Evolutionary conservation across 2,329 filamentous ascomycete species (phyloP).

Genomic region (Elsinoe batatas): DNA sequence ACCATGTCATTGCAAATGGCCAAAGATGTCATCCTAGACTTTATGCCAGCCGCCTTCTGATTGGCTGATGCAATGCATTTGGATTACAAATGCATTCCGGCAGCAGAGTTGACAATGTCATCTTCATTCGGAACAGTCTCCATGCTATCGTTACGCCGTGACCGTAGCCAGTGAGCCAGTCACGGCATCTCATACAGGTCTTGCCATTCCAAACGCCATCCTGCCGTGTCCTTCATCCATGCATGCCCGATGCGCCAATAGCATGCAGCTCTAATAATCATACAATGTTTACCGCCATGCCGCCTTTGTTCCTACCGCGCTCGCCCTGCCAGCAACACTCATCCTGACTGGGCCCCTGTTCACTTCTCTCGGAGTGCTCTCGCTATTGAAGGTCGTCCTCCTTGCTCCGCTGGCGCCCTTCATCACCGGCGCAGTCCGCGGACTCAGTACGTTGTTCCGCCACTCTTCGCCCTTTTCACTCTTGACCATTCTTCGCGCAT

Average conservation of each 20-base stretch:
- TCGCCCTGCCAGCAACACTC: slow-evolving; percentile 15
- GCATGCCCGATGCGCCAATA: not conserved
- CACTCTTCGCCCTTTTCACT: slow-evolving; percentile 47
- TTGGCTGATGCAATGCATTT: not conserved
- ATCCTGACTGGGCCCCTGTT: slow-evolving; percentile 11
- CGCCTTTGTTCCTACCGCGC: slow-evolving; percentile 13
- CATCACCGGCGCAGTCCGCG: slow-evolving; percentile 47
- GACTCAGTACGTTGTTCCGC: slow-evolving; percentile 47
- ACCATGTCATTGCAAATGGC: not conserved
- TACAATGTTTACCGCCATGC: slow-evolving; percentile 16
- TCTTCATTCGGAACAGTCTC: not conserved
- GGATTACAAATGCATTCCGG: not conserved
- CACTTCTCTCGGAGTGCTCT: slow-evolving; percentile 14
- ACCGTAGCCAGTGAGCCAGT: slow-evolving; percentile 2
- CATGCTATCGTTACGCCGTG: slow-evolving; percentile 1
- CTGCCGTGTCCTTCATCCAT: not conserved
- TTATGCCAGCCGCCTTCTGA: not conserved
- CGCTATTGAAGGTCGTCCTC: slow-evolving; percentile 20
- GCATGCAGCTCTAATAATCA: slow-evolving; percentile 7
- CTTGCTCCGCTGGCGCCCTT: slow-evolving; percentile 40
- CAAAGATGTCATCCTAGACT: not conserved
- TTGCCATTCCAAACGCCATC: not conserved
- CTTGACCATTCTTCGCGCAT: slow-evolving; percentile 57
- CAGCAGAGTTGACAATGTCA: not conserved
- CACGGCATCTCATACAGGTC: not conserved